Conservation (phyloP, 148 eudicot genomes). For the Talinum fruticosum region DNA sequence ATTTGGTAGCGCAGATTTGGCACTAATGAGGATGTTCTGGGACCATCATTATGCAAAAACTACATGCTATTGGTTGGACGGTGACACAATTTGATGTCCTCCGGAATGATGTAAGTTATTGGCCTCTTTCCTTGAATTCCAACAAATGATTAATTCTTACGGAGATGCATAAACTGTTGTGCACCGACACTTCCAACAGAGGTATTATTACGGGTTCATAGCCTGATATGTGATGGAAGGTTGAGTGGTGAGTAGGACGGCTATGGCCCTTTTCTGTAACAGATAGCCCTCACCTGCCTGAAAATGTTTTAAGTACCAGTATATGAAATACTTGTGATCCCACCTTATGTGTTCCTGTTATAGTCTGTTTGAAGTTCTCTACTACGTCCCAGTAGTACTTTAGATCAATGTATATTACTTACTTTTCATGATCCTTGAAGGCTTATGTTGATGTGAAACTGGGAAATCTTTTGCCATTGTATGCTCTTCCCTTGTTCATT, state of each 20-base stretch:
- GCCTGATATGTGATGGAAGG: background rate
- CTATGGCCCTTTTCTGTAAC: background rate
- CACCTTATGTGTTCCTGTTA: background rate
- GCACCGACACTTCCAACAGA: background rate
- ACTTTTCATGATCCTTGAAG: background rate
- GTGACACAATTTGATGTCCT: slow-evolving; percentile 64
- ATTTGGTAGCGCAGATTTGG: slow-evolving; percentile 92
- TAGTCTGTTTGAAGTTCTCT: background rate
- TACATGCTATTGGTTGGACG: slow-evolving; percentile 81
- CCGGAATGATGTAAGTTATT: slow-evolving; percentile 69
- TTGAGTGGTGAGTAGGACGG: background rate
- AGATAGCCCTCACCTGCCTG: background rate
- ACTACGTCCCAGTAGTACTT: background rate
- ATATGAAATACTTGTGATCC: background rate
- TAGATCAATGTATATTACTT: background rate
- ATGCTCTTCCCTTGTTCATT: background rate
- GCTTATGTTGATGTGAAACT: background rate
- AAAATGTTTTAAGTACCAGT: background rate
- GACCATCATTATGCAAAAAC: slow-evolving; percentile 70
- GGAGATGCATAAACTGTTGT: background rate
- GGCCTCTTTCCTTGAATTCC: background rate
- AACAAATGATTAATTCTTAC: too few species aligned
- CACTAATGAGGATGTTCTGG: slow-evolving; percentile 67
- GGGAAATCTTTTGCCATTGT: background rate
- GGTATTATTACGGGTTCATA: background rate